phyloP scores from a whole-genome alignment of 108 stramenopile species.

The Cyclotella kingstonii region DNA sequence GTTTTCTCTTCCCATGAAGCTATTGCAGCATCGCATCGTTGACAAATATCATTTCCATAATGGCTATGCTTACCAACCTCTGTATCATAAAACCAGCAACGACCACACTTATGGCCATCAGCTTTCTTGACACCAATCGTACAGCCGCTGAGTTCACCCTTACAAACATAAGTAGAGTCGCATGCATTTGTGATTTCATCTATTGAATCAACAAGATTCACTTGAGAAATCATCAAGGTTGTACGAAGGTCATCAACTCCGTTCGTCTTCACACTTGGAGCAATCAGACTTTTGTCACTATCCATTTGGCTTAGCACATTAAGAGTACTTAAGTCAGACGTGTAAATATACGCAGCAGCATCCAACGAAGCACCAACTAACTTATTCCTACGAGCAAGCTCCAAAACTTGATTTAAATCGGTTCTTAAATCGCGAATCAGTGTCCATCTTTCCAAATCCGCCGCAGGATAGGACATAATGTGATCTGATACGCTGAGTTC shows the following conservation, averaged over 20 bases:
- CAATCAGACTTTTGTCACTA: constrained; percentile 71
- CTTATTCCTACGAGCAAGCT: constrained; percentile 80
- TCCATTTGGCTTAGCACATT: constrained; percentile 56
- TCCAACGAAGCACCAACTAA: constrained; percentile 87
- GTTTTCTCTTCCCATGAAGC: constrained; percentile 69
- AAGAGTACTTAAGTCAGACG: constrained; percentile 56
- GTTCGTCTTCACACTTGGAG: constrained; percentile 80
- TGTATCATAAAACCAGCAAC: constrained; percentile 91
- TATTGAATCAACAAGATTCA: constrained; percentile 67
- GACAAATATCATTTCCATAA: constrained; percentile 70
- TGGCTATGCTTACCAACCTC: constrained; percentile 61
- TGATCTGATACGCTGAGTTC: constrained; percentile 69
- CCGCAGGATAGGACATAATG: constrained; percentile 49
- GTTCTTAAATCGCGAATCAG: constrained; percentile 73
- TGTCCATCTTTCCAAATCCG: constrained; percentile 68
- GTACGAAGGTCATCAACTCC: constrained; percentile 90
- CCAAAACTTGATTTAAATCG: constrained; percentile 87
- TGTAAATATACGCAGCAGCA: constrained; percentile 75
- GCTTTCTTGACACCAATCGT: constrained; percentile 82
- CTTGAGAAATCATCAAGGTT: constrained; percentile 84
- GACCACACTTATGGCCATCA: constrained; percentile 77
- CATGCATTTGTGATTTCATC: constrained; percentile 51
- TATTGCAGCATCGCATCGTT: constrained; percentile 84
- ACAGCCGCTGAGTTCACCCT: constrained; percentile 64
- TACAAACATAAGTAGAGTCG: constrained; percentile 63